These are phyloP conservation scores for Paecilomyces formosus DNA, from an alignment of 2,329 filamentous ascomycete species.

Conservation along the genomic window DNA sequence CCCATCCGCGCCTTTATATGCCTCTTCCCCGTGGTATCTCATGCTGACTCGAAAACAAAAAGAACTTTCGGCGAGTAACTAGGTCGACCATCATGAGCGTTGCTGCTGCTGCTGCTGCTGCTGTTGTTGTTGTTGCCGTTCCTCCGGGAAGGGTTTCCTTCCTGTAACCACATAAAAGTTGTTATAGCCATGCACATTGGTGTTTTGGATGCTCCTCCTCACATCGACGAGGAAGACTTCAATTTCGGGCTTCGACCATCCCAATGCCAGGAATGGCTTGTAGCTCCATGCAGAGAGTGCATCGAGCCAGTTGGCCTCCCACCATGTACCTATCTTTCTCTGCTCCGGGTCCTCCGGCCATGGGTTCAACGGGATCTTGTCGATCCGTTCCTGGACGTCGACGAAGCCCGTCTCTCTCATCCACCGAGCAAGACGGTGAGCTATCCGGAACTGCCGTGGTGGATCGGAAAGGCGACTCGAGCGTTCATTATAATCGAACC, in stretches of 20 bases:
- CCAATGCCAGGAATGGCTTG: constrained; percentile 34
- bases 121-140: constrained; percentile 5
- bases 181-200: constrained; percentile 34
- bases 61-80: not conserved
- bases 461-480: constrained; percentile 39
- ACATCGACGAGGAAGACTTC: constrained; percentile 40
- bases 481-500: constrained; percentile 36
- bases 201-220: constrained; percentile 32
- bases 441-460: constrained; percentile 43
- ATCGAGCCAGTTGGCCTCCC: constrained; percentile 39
- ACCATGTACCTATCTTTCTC: constrained; percentile 44
- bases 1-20: not conserved
- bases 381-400: constrained; percentile 46
- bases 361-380: constrained; percentile 46
- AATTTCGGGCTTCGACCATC: constrained; percentile 39
- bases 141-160: constrained; percentile 21
- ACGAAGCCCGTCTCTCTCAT: constrained; percentile 52
- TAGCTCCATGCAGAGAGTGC: constrained; percentile 38
- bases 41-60: not conserved
- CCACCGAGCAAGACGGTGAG: constrained; percentile 46
- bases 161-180: constrained; percentile 32
- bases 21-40: not conserved
- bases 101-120: not conserved
- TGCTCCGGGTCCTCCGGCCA: constrained; percentile 44
- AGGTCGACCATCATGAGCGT: not conserved